A percentile compares a stretch with the other conserved stretches of the same genome.
phyloP scores from a whole-genome alignment of 306 rosid genomes.

The Lathyrus oleraceus region DNA sequence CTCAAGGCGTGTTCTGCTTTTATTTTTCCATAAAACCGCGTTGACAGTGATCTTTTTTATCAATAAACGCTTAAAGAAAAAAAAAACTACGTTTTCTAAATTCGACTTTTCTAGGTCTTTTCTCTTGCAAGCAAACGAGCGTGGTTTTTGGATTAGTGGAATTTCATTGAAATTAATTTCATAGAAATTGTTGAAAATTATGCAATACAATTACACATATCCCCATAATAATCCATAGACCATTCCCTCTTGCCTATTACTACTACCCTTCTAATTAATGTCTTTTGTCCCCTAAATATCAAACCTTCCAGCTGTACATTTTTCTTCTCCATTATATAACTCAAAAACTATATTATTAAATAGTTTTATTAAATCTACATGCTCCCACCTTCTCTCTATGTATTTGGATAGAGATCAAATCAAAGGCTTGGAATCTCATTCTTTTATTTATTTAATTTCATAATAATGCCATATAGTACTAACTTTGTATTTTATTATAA shows the following conservation, averaged over 20 bases:
- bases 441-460: constrained; percentile 29
- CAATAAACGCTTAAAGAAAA: constrained; percentile 1
- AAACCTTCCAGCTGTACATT: constrained; percentile 65
- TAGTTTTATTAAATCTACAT: constrained; percentile 18
- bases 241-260: constrained; percentile 37
- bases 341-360: constrained; percentile 27
- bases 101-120: background rate
- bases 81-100: background rate
- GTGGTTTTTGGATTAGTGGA: constrained; percentile 49
- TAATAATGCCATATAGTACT: constrained; percentile 39
- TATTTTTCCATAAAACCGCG: constrained; percentile 18
- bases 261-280: constrained; percentile 41
- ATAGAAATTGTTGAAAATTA: constrained; percentile 16
- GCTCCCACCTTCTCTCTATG: background rate
- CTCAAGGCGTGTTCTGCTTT: constrained; percentile 25
- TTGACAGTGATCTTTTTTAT: constrained; percentile 21
- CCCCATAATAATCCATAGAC: constrained; percentile 39
- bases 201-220: constrained; percentile 44
- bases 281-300: constrained; percentile 55
- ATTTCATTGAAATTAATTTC: background rate
- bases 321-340: constrained; percentile 23
- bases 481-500: background rate
- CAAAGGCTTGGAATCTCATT: constrained; percentile 25
- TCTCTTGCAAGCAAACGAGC: constrained; percentile 49
- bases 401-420: constrained; percentile 34